phyloP scores from a whole-genome alignment of 2,329 filamentous ascomycete genomes.

The Aspergillus sergii region DNA sequence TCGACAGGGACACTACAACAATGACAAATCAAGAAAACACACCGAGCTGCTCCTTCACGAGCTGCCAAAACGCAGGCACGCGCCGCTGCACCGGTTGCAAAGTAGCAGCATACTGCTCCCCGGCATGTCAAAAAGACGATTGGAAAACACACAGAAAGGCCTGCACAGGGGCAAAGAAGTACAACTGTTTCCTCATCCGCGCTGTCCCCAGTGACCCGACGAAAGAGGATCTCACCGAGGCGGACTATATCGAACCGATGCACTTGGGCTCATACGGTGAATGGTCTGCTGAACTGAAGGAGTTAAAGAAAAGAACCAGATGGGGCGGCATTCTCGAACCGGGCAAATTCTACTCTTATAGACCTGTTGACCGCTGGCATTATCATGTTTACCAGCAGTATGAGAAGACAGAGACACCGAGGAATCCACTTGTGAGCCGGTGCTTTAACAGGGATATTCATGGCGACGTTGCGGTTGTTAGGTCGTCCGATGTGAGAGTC shows the following conservation, averaged over 20 bases:
- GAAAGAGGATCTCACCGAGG: conserved; percentile 1
- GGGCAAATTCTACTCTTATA: not conserved
- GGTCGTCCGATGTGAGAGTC: not conserved
- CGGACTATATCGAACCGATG: conserved; percentile 13
- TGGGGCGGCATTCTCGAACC: not conserved
- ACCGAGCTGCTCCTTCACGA: not conserved
- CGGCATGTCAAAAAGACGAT: not conserved
- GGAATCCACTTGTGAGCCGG: not conserved
- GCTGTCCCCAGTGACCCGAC: not conserved
- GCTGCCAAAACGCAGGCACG: not conserved
- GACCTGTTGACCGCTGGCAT: not conserved
- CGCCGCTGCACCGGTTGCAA: not conserved
- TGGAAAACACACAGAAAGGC: not conserved
- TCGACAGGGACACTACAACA: not conserved
- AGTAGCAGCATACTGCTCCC: not conserved
- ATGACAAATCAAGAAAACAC: not conserved
- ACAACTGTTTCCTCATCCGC: conserved; percentile 13
- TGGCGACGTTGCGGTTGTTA: not conserved
- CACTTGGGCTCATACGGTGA: conserved; percentile 5
- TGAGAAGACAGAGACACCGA: not conserved
- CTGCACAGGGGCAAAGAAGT: not conserved
- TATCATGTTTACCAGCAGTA: not conserved
- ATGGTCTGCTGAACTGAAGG: not conserved
- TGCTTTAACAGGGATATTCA: not conserved
- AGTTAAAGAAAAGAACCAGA: not conserved